Evolutionary conservation across 768 basidiomycete genomes (phyloP), one percentile per base, ranked within the genome.

Genomic region (Suillus weaverae): DNA sequence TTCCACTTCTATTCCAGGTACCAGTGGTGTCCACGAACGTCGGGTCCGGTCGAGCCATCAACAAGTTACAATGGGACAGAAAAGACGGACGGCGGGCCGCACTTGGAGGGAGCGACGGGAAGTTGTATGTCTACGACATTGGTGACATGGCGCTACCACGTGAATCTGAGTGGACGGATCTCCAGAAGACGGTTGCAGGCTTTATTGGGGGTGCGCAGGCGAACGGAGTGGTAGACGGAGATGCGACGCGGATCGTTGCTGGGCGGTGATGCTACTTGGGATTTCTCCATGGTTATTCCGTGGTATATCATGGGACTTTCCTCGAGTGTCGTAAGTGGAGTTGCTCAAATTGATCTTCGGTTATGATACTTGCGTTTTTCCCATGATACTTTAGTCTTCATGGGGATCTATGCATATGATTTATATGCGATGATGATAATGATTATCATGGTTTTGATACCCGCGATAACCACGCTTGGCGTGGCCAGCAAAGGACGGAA

Each of bases 1-100:
- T 50, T 50, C 48, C 48, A 35, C 33, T 35, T 35, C 33, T 9
- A 50, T 9, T 55, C 30, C 69, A 99, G 97, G 95, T 98, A 0
- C 95, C 97, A 13, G 85, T 89, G 13, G 89, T 95, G n/a, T 93
- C 95, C 11, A 94, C 94, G 5, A 84, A 81, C 20, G 89, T 95
- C 48, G 91, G 89, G 6, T 83, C 88, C 1, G 88, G 88, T 0
- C 86, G 89, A 2, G 96, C 95, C 4, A 86, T 99, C 69, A 99
- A 99, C 82, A 99, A 98, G 78, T 75, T 99, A 33, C 86, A 92
- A 70, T 99, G 96, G 95, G 97, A 99, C 72, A 83, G 86, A 61
- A 93, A 96, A 71, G 94, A 98, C 62, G 96, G 95, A 0, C 86
- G 94, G 41, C 88, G 95, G 32, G 95, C 87, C 2, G 97, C 92